A percentile compares a stretch with the other conserved stretches of the same genome.
Evolutionary conservation across 202 grass and related monocot genomes (phyloP).

Genomic region (Panicum virgatum): DNA sequence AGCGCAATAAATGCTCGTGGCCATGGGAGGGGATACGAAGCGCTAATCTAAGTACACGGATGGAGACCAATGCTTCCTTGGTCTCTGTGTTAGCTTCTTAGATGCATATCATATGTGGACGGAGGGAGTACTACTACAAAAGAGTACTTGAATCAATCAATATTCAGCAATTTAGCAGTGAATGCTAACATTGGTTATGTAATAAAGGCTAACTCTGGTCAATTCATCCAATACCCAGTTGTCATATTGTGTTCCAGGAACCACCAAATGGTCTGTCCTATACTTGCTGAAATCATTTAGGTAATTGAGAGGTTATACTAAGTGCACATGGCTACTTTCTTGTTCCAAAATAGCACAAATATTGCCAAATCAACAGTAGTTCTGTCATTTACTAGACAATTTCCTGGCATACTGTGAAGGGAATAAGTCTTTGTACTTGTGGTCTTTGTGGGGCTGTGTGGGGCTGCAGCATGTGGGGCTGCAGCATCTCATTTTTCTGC

Average conservation of each 20-base stretch:
- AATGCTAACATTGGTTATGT: slow-evolving; percentile 18
- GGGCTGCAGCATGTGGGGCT: no score
- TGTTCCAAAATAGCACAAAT: neutral
- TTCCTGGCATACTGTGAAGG: slow-evolving; percentile 18
- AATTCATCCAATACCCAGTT: slow-evolving; percentile 15
- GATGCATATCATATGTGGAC: no score
- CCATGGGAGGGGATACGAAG: no score
- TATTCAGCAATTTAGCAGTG: neutral
- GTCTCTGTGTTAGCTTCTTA: no score
- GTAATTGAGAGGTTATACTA: neutral
- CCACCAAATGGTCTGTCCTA: neutral
- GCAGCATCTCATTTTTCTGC: no score
- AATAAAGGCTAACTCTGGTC: neutral
- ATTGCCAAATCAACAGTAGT: neutral
- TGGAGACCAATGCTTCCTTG: no score
- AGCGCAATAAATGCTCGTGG: no score
- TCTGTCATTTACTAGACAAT: neutral
- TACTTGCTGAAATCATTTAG: slow-evolving; percentile 21
- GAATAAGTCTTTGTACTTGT: no score
- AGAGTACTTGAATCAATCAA: slow-evolving; percentile 15
- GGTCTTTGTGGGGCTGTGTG: no score
- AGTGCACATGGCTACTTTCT: neutral
- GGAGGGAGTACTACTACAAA: slow-evolving; percentile 1
- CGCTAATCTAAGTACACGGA: no score
- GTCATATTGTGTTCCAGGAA: slow-evolving; percentile 25